Conservation (phyloP, 805 yeast genomes). For the Starmera quercuum region DNA sequence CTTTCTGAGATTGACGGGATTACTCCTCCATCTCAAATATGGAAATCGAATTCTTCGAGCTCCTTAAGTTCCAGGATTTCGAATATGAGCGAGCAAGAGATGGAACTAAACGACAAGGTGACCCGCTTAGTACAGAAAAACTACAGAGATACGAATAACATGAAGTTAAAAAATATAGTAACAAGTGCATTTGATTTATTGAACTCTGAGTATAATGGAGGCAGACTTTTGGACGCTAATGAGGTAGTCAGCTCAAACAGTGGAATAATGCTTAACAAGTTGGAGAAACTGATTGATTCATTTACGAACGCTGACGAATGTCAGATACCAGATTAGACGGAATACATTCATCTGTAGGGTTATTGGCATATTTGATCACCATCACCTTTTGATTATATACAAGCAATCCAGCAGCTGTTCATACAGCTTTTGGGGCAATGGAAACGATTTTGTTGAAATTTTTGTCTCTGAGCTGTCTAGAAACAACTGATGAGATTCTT, state of each 20-base stretch:
- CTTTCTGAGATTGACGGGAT: too few species aligned
- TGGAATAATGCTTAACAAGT: slow-evolving; percentile 4
- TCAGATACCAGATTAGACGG: background rate
- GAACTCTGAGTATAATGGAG: slow-evolving; percentile 8
- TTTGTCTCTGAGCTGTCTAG: slow-evolving; percentile 79
- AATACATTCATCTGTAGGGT: background rate
- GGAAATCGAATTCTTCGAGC: too few species aligned
- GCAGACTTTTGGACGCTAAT: slow-evolving; percentile 3
- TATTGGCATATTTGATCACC: too few species aligned
- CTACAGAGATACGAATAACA: slow-evolving; percentile 6
- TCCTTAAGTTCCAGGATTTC: background rate
- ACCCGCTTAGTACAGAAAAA: slow-evolving; percentile 7
- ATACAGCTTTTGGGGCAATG: slow-evolving; percentile 81
- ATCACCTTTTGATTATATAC: background rate
- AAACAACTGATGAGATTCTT: slow-evolving; percentile 84
- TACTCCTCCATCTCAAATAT: too few species aligned
- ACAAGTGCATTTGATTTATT: slow-evolving; percentile 10
- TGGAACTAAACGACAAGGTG: slow-evolving; percentile 11
- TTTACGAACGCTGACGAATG: slow-evolving; percentile 3
- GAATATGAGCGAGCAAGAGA: slow-evolving; percentile 10
- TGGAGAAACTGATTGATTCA: slow-evolving; percentile 9
- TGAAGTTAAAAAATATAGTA: slow-evolving; percentile 14
- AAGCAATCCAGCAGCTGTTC: background rate
- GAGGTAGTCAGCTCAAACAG: slow-evolving; percentile 7
- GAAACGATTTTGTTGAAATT: slow-evolving; percentile 82